Evolutionary conservation across 1,139 yeast genomes (phyloP), one percentile per base, ranked within the genome.

Genomic region (Kurtzmaniella quercitrusa): DNA sequence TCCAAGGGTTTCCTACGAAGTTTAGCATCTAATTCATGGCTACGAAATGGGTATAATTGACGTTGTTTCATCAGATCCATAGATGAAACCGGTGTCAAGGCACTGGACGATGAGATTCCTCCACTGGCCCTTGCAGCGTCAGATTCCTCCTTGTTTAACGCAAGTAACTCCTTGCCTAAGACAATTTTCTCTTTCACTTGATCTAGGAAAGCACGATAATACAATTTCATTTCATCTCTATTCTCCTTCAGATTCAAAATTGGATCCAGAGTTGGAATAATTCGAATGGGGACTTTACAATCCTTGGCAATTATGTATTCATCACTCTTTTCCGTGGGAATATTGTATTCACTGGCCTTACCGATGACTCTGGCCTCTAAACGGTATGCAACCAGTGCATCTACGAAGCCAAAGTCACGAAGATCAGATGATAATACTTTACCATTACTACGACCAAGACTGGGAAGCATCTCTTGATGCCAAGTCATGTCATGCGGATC

Each of bases 321-420:
- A 46, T 73, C 73, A 16, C 49, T 46, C 7, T 48, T 45, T 9
- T 31, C 36, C 3, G 45, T 41, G n/a, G 46, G 45, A 36, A 47
- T 43, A 3, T 53, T 45, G 48, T 68, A 73, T 43, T 68, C 74
- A 18, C 66, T 62, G 1, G 75, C 72, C 38, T 62, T 64, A 1
- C 77, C 77, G 31, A 73, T 66, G 16, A 73, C 64, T 54, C 75
- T 62, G 17, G 76, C 74, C 34, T 67, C 69, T 9, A 73, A 66
- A 45, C 68, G 59, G 49, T 71, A 73, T 34, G 61, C 58, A 2
- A 70, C 57, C 21, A 66, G 63, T 5, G 72, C 59, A 51, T 72
- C 76, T 34, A 71, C 57, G 43, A 70, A 68, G 2, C 68, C 54
- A 45, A 72, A 60, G 53, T 73, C 78, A 52, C 62, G 53, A 44